These are phyloP conservation scores for Cetraspora pellucida DNA, from an alignment of 192 early-diverging fungal genomes.

Conservation along the genomic window DNA sequence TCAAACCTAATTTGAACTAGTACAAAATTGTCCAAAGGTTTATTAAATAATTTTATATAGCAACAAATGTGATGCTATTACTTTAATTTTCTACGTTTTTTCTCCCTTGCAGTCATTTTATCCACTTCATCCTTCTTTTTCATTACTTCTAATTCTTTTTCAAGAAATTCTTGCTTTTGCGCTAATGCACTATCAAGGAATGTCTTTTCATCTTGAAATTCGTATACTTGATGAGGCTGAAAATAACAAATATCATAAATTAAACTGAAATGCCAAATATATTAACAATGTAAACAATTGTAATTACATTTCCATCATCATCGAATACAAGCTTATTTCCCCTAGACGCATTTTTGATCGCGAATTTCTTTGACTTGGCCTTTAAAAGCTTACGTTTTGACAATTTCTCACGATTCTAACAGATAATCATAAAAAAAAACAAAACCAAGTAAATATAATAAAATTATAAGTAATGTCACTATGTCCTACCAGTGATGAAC, in stretches of 20 bases:
- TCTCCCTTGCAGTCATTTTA: constrained; percentile 67
- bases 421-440: constrained; percentile 44
- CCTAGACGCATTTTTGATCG: constrained; percentile 68
- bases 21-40: too few species aligned
- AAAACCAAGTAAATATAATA: constrained; percentile 39
- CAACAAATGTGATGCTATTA: too few species aligned
- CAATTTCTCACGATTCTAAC: not conserved
- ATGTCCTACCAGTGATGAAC: too few species aligned
- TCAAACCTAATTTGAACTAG: too few species aligned
- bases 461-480: constrained; percentile 13
- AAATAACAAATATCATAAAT: constrained; percentile 4
- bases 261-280: constrained; percentile 15
- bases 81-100: constrained; percentile 62
- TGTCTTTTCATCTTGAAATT: constrained; percentile 77
- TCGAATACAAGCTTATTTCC: constrained; percentile 86
- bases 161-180: constrained; percentile 72
- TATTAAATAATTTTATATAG: too few species aligned
- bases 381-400: constrained; percentile 25
- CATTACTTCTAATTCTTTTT: constrained; percentile 69
- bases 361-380: constrained; percentile 15
- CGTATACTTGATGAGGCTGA: constrained; percentile 66
- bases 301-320: constrained; percentile 83
- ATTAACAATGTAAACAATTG: constrained; percentile 11
- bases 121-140: constrained; percentile 78
- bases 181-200: constrained; percentile 76